Base-by-base conservation (phyloP, 495 filamentous ascomycete species). In the Talaromyces liani region DNA sequence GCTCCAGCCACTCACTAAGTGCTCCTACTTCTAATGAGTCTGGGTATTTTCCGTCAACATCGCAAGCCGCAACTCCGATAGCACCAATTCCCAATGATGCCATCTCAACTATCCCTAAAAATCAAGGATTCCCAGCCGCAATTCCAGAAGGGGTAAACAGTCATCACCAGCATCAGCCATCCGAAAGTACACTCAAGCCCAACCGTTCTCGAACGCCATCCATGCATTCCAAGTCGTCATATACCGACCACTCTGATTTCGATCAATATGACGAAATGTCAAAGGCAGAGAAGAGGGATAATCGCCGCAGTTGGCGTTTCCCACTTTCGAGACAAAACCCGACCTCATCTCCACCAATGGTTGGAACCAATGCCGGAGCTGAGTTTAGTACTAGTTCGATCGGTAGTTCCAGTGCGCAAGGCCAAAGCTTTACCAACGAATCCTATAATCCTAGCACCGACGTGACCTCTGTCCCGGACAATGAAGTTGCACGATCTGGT, bases 201-300 rank as follows among this genome's bases (percentile, higher is more conserved):
- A 84, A 84, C 66, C 76, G 74, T 51, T 93, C 88, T 4, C 85
- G 87, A 5, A 84, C 85, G 18, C 84, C 85, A 4, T 93, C 90
- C 5, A 77, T 88, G 61, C 87, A 87, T 64, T 87, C 87, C 1
- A 84, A 82, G 34, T 90, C 89, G 9, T 91, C 91, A 0, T 87
- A 88, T 68, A 89, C 92, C 58, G 88, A 91, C 62, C 79, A 88
- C 61, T 90, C 88, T 4, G 90, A 96, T 71, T 64, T 84, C n/a
- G 89, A 95, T 60, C 85, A 87, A 65, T 69, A 81, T 18, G 87
- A 91, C 14, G 85, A 91, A 59, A 47, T 67, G 18, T 65, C 75
- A 14, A 85, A 86, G 24, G 83, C 83, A 65, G 85, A 89, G 62
- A 87, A 84, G 70, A 88, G 85, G 67, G 84, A 81, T 64, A 67